Evolutionary conservation across 2,329 filamentous ascomycete genomes (phyloP).

Genomic region (Verticillium tricorpus): DNA sequence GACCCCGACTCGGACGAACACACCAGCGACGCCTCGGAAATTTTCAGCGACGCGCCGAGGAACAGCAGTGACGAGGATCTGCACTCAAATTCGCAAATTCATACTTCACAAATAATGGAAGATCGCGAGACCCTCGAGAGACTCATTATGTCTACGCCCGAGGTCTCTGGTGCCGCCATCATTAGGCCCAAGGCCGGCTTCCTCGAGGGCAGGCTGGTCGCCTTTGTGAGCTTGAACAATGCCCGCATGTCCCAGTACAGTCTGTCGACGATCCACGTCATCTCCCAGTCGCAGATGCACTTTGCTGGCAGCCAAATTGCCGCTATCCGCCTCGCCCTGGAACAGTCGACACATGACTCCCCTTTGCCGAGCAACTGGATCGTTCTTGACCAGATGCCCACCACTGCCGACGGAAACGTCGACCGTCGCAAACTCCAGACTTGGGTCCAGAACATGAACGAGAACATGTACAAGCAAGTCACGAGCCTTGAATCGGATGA

Average conservation of each 20-base stretch:
- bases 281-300: constrained; percentile 30
- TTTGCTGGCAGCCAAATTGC: constrained; percentile 36
- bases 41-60: neutral
- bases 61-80: neutral
- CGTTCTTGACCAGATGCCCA: constrained; percentile 39
- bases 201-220: constrained; percentile 45
- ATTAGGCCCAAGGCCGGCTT: constrained; percentile 44
- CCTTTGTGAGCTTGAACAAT: constrained; percentile 36
- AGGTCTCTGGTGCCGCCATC: constrained; percentile 36
- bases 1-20: constrained; percentile 2
- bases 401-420: constrained; percentile 31
- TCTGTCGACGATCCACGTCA: constrained; percentile 27
- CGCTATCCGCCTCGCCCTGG: constrained; percentile 24
- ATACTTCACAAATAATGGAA: constrained; percentile 4
- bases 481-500: constrained; percentile 36
- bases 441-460: constrained; percentile 50
- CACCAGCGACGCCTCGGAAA: constrained; percentile 6
- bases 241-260: constrained; percentile 16
- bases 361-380: constrained; percentile 44
- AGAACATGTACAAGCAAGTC: constrained; percentile 39
- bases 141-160: constrained; percentile 32
- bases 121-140: constrained; percentile 21
- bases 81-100: neutral
- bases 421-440: constrained; percentile 43
- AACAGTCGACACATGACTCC: constrained; percentile 21